These are phyloP conservation scores for Quillaja saponaria DNA, from an alignment of 306 rosid species.

Conservation along the genomic window DNA sequence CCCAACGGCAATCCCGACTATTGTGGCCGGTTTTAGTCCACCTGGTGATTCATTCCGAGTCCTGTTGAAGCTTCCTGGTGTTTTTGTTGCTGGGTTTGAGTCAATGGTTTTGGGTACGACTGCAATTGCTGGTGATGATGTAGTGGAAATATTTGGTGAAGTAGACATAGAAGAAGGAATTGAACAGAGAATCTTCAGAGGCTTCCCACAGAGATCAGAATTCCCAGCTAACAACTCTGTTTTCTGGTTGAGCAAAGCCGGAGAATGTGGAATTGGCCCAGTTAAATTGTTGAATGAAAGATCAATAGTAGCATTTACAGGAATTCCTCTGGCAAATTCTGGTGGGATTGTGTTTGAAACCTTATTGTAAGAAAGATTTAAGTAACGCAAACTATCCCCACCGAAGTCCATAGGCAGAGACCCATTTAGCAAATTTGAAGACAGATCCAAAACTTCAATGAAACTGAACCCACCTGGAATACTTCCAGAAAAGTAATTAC, in stretches of 20 bases:
- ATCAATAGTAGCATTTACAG: conserved; percentile 63
- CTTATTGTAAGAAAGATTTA: conserved; percentile 84
- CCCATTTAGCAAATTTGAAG: conserved; percentile 75
- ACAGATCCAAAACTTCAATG: conserved; percentile 71
- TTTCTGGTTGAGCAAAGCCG: conserved; percentile 56
- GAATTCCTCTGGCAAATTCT: conserved; percentile 45
- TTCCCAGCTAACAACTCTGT: conserved; percentile 62
- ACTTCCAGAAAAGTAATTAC: conserved; percentile 68
- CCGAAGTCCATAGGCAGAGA: conserved; percentile 65
- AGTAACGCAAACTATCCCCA: conserved; percentile 52
- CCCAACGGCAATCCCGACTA: conserved; percentile 70
- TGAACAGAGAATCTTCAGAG: conserved; percentile 63
- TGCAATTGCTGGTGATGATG: conserved; percentile 86
- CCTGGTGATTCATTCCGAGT: conserved; percentile 37
- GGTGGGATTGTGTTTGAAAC: conserved; percentile 66
- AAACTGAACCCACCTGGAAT: conserved; percentile 54
- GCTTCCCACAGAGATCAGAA: conserved; percentile 78
- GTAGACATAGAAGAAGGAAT: conserved; percentile 68
- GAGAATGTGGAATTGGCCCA: conserved; percentile 65
- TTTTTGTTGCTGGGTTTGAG: conserved; percentile 40
- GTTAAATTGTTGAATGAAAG: conserved; percentile 83
- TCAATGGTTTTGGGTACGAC: conserved; percentile 78
- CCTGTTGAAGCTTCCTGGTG: conserved; percentile 28
- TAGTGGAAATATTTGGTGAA: conserved; percentile 49
- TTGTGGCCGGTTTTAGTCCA: conserved; percentile 68